Evolutionary conservation across 2,329 filamentous ascomycete genomes (phyloP), one percentile per base, ranked within the genome.

Genomic region (Ciborinia camelliae): DNA sequence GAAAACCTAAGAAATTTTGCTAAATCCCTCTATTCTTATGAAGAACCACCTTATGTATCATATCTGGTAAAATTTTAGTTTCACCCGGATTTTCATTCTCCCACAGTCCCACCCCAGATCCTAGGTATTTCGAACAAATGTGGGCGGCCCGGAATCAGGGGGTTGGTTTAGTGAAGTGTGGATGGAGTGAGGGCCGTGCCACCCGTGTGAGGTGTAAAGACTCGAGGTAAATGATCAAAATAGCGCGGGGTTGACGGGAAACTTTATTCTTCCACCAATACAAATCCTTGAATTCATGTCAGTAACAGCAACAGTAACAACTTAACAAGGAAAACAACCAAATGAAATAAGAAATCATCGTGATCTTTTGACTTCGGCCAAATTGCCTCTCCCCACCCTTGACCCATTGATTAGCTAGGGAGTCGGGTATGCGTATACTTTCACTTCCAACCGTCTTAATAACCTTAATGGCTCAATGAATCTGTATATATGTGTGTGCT

Each of bases 231-330:
- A 35, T 50, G 20, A 53, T 53, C 30, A 57, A 43, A 39, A 41
- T 45, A 47, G 54, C 54, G 54, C 54, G 54, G 41, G 55, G 55
- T 58, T 47, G 41, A 58, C 28, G 26, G 28, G 55, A 58, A 58
- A 47, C 41, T 35, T 28, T 47, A 58, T 58, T 58, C 41, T 58
- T 47, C 55, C 55, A 58, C 55, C 55, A 58, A 58, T 58, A 18
- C 18, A 32, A 32, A 45, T 43, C 47, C 47, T 50, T 48, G 28
- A 51, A 30, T 20, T 8, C 30, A 23, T 37, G 30, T 18, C 39
- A 10, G 14, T 14, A n/a, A 45, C n/a, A n/a, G n/a, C n/a, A n/a
- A n/a, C n/a, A n/a, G n/a, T n/a, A n/a, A n/a, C n/a, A n/a, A n/a
- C n/a, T n/a, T n/a, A 32, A 28, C 20, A 3, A 30, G 37, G 23